Evolutionary conservation across 352 stramenopile species (phyloP).

Genomic region (Phytophthora sp.): DNA sequence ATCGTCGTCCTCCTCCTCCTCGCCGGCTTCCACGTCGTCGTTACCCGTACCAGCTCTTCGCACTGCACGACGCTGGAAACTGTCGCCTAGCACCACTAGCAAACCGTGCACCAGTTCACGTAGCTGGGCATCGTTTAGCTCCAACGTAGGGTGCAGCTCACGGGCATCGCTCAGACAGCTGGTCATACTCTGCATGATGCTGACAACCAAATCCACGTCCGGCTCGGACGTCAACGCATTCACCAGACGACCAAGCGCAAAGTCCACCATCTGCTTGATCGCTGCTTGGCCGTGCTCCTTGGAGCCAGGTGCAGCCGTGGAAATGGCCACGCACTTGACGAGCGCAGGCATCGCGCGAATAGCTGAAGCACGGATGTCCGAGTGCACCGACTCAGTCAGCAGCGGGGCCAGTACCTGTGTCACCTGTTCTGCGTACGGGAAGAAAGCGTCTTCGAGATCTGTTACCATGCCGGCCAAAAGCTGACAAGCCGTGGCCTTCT

Average conservation of each 20-base stretch:
- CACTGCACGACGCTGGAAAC: slow-evolving; percentile 78
- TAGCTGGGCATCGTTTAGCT: slow-evolving; percentile 79
- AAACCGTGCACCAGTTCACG: slow-evolving; percentile 75
- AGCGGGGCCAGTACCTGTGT: slow-evolving; percentile 82
- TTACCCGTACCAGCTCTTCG: slow-evolving; percentile 37
- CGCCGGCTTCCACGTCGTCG: slow-evolving; percentile 39
- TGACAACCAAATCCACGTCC: slow-evolving; percentile 85
- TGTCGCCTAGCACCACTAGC: slow-evolving; percentile 78
- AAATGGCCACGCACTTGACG: slow-evolving; percentile 73
- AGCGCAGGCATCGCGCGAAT: slow-evolving; percentile 84
- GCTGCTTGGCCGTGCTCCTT: slow-evolving; percentile 42
- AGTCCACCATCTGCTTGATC: slow-evolving; percentile 89
- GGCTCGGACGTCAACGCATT: slow-evolving; percentile 82
- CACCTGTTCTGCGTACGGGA: slow-evolving; percentile 87
- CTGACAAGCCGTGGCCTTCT: slow-evolving; percentile 86
- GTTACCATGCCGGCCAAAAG: slow-evolving; percentile 77
- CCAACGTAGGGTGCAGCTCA: slow-evolving; percentile 43
- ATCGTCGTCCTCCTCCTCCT: slow-evolving; percentile 59
- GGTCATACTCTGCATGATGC: slow-evolving; percentile 89
- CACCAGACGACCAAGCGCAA: slow-evolving; percentile 77
- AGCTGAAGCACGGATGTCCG: slow-evolving; percentile 81
- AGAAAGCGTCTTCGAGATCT: slow-evolving; percentile 85
- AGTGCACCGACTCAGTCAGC: slow-evolving; percentile 86
- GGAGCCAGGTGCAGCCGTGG: slow-evolving; percentile 37
- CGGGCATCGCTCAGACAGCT: slow-evolving; percentile 62